Conservation (phyloP, 139 green algal species). For the Chloropicon primus region DNA sequence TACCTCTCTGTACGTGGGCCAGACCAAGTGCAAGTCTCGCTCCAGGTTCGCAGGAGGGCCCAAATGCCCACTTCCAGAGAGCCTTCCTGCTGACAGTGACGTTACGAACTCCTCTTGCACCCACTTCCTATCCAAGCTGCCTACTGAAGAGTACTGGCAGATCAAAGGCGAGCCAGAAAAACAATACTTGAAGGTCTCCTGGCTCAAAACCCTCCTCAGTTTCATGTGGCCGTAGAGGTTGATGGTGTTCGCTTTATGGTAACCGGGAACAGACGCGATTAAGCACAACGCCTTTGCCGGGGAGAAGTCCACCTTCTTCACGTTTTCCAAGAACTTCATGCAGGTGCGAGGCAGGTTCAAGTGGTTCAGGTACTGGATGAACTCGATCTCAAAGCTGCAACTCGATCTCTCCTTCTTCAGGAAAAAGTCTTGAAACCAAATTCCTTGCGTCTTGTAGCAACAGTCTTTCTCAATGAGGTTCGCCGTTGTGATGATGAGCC, state of each 20-base stretch:
- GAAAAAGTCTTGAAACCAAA: conserved; percentile 65
- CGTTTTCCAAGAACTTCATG: background rate
- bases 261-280: conserved; percentile 35
- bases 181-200: conserved; percentile 18
- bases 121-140: conserved; percentile 44
- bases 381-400: conserved; percentile 38
- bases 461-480: background rate
- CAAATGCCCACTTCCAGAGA: no score
- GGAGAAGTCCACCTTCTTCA: conserved; percentile 45
- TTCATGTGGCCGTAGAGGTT: conserved; percentile 49
- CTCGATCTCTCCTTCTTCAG: conserved; percentile 22
- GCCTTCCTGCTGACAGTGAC: conserved; percentile 14
- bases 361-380: conserved; percentile 37
- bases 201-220: conserved; percentile 31
- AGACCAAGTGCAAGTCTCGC: conserved; percentile 33
- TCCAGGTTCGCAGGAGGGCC: no score
- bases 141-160: conserved; percentile 54
- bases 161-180: conserved; percentile 27
- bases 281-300: conserved; percentile 29
- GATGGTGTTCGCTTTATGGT: conserved; percentile 26
- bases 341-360: conserved; percentile 29
- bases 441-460: conserved; percentile 5
- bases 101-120: conserved; percentile 38
- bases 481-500: no score
- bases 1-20: conserved; percentile 51